A percentile compares a stretch with the other conserved stretches of the same genome.
Conservation (phyloP, 2,329 filamentous ascomycete genomes). For the Periconia sp. region DNA sequence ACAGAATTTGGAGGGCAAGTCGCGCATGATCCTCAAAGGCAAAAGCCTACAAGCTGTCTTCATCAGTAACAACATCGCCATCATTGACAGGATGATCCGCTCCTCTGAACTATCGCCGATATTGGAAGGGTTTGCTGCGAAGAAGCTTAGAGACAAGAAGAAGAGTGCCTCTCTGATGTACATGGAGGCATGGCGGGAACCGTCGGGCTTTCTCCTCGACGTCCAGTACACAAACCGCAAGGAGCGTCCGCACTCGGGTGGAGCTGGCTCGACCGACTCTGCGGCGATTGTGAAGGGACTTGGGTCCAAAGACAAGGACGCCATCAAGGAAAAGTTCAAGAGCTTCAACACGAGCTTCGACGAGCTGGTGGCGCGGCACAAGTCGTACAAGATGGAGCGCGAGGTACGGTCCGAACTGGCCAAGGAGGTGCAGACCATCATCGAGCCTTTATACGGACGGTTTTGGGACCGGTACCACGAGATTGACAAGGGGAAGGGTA, state of each 20-base stretch:
- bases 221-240: constrained; percentile 86
- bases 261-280: constrained; percentile 66
- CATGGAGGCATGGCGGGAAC: constrained; percentile 85
- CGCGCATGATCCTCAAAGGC: constrained; percentile 70
- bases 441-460: constrained; percentile 91
- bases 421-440: constrained; percentile 85
- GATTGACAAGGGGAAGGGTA: constrained; percentile 95
- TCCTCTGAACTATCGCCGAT: constrained; percentile 79
- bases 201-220: constrained; percentile 82
- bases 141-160: constrained; percentile 80
- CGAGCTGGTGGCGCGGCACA: constrained; percentile 83
- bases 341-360: constrained; percentile 92
- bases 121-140: constrained; percentile 63
- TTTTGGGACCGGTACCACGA: constrained; percentile 99
- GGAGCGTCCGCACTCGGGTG: constrained; percentile 69
- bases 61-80: constrained; percentile 82
- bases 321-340: constrained; percentile 94
- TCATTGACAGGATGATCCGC: constrained; percentile 83
- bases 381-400: constrained; percentile 84
- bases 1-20: constrained; percentile 75
- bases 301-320: constrained; percentile 89
- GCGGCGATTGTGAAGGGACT: constrained; percentile 83
- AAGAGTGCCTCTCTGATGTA: constrained; percentile 86
- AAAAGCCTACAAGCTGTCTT: constrained; percentile 87
- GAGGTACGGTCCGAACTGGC: constrained; percentile 83